A percentile compares a stretch with the other conserved stretches of the same genome.
phyloP scores from a whole-genome alignment of 2,329 filamentous ascomycete genomes.

The Cladophialophora immunda region DNA sequence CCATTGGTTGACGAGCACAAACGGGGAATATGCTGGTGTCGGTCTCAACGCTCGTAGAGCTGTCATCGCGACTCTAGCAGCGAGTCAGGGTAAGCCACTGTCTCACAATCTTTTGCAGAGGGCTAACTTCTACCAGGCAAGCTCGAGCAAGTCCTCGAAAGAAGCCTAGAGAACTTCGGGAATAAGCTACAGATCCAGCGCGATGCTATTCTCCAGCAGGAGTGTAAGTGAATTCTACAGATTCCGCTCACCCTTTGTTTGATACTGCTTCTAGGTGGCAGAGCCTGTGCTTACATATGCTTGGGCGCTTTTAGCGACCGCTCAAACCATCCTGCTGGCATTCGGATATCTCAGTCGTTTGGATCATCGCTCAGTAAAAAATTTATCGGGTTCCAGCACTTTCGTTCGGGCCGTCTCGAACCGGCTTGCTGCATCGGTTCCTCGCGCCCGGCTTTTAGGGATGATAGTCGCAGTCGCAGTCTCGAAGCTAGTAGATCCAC shows the following conservation, averaged over 20 bases:
- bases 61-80: slow-evolving; percentile 65
- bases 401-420: slow-evolving; percentile 87
- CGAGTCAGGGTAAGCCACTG: slow-evolving; percentile 55
- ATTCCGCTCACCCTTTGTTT: slow-evolving; percentile 16
- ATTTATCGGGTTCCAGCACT: slow-evolving; percentile 73
- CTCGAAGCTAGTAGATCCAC: slow-evolving; percentile 70
- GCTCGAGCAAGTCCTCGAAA: slow-evolving; percentile 69
- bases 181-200: slow-evolving; percentile 89
- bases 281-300: slow-evolving; percentile 40
- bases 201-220: slow-evolving; percentile 83
- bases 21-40: slow-evolving; percentile 71
- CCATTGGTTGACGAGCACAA: slow-evolving; percentile 71
- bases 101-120: background rate
- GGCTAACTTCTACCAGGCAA: slow-evolving; percentile 50
- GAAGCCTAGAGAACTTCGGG: slow-evolving; percentile 76
- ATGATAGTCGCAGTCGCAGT: slow-evolving; percentile 84
- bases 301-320: slow-evolving; percentile 66
- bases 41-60: slow-evolving; percentile 73
- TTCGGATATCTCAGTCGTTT: slow-evolving; percentile 78
- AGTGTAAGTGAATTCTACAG: slow-evolving; percentile 65
- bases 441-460: slow-evolving; percentile 79
- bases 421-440: slow-evolving; percentile 78
- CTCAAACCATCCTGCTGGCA: slow-evolving; percentile 78
- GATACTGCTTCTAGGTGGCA: slow-evolving; percentile 5
- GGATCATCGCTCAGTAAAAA: slow-evolving; percentile 70